Conservation (phyloP, 495 filamentous ascomycete species). For the Penicillium malachiteum region DNA sequence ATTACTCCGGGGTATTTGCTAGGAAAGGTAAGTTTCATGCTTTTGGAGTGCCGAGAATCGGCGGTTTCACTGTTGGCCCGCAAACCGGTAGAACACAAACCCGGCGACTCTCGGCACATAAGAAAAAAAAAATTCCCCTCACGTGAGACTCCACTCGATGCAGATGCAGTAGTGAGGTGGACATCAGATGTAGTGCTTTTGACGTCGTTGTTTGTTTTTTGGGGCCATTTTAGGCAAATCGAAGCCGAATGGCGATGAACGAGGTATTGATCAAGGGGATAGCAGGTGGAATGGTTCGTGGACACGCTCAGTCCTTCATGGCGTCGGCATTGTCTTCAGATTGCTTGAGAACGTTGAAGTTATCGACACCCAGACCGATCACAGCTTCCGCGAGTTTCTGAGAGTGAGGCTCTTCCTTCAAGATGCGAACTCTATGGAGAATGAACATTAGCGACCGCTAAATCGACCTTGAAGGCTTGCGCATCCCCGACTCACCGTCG, state of each 20-base stretch:
- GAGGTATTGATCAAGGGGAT: neutral
- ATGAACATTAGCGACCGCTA: neutral
- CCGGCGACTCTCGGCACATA: constrained; percentile 39
- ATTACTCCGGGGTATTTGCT: constrained; percentile 24
- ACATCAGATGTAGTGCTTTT: neutral
- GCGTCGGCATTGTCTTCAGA: constrained; percentile 29
- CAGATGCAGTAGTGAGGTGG: constrained; percentile 3
- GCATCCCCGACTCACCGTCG: constrained; percentile 59
- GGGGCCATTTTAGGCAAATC: neutral
- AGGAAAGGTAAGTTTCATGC: constrained; percentile 31
- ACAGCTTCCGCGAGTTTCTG: constrained; percentile 85
- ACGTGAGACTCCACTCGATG: constrained; percentile 4
- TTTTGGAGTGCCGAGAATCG: constrained; percentile 30
- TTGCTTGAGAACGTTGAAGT: constrained; percentile 63
- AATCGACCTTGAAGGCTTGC: too few species aligned
- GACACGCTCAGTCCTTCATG: constrained; percentile 35
- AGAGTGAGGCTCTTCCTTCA: constrained; percentile 79
- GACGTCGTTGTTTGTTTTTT: neutral
- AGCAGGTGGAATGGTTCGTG: neutral
- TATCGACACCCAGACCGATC: constrained; percentile 63
- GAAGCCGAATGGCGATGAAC: neutral
- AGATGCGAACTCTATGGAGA: constrained; percentile 60
- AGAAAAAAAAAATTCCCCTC: constrained; percentile 25
- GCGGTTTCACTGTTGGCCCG: constrained; percentile 29
- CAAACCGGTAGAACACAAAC: constrained; percentile 30